Percentiles rank a stretch among this genome's conserved stretches.
Conservation (phyloP, 23 red algal species). For the Gracilaria gracilis region DNA sequence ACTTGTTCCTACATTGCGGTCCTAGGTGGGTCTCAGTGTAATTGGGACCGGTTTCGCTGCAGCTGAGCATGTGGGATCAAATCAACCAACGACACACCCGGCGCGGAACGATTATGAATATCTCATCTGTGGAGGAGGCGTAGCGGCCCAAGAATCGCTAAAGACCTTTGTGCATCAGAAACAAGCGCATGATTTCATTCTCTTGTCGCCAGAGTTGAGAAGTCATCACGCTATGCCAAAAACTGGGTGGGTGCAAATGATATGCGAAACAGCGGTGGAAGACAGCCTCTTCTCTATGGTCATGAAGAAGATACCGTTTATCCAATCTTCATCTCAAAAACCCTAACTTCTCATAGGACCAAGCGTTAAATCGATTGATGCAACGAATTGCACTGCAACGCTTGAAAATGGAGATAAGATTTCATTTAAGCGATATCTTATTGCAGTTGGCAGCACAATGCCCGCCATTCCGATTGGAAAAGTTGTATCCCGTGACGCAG, state of each 20-base stretch:
- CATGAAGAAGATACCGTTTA: slow-evolving; percentile 3
- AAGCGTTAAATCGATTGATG: slow-evolving; percentile 53
- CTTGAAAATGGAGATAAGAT: slow-evolving; percentile 47
- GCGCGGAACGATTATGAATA: slow-evolving; percentile 42
- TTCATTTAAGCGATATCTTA: slow-evolving; percentile 50
- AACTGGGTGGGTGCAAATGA: neutral
- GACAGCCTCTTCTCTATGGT: slow-evolving; percentile 8
- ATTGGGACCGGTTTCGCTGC: slow-evolving; percentile 5
- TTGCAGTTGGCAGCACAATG: slow-evolving; percentile 54
- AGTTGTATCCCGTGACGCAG: slow-evolving; percentile 49
- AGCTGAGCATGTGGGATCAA: neutral
- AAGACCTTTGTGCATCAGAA: slow-evolving; percentile 42
- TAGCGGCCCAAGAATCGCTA: slow-evolving; percentile 68
- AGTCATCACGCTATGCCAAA: neutral
- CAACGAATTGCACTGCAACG: slow-evolving; percentile 26
- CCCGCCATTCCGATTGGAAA: slow-evolving; percentile 56
- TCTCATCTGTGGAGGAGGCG: slow-evolving; percentile 61
- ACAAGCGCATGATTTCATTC: slow-evolving; percentile 41
- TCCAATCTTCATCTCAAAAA: neutral
- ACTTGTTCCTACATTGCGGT: neutral
- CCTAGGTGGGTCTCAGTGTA: slow-evolving; percentile 10
- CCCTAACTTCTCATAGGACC: slow-evolving; percentile 59
- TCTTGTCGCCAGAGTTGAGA: slow-evolving; percentile 60
- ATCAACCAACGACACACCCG: neutral
- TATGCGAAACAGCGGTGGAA: neutral